Percentiles rank a stretch among this genome's conserved stretches.
Evolutionary conservation across 2,329 filamentous ascomycete genomes (phyloP).

Genomic region (Pseudogymnoascus sp.): DNA sequence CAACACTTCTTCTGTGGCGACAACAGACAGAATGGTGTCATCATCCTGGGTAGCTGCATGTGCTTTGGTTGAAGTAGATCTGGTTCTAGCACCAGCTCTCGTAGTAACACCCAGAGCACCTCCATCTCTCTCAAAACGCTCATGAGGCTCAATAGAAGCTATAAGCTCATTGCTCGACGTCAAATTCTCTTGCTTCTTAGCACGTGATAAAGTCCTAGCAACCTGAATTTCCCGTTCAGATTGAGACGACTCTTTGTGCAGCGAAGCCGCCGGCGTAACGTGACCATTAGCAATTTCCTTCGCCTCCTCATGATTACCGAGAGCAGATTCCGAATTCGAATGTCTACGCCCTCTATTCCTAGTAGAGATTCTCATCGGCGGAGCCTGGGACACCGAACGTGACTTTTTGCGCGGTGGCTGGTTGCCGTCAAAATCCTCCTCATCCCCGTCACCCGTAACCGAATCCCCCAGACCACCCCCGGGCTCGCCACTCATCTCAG

Average conservation of each 20-base stretch:
- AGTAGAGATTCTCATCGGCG: background rate
- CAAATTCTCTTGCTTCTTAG: background rate
- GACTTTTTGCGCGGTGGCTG: background rate
- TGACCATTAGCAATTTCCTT: background rate
- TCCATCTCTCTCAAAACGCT: background rate
- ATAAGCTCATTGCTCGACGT: background rate
- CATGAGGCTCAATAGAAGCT: background rate
- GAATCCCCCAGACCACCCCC: background rate
- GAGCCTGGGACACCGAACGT: background rate
- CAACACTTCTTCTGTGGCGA: background rate
- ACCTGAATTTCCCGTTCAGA: background rate
- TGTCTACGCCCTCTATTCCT: background rate
- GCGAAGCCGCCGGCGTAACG: background rate
- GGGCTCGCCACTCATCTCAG: slow-evolving; percentile 14
- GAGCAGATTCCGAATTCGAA: background rate
- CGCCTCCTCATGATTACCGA: background rate
- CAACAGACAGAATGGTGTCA: background rate
- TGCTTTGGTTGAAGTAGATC: background rate
- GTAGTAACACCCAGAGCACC: background rate
- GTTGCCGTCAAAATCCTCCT: background rate
- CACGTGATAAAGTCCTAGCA: background rate
- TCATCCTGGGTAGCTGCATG: background rate
- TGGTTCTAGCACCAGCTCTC: background rate
- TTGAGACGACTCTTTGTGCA: background rate
- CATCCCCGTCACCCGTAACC: background rate